These are phyloP conservation scores for Chalara sp. DNA, from an alignment of 2,329 filamentous ascomycete genomes.

Conservation along the genomic window DNA sequence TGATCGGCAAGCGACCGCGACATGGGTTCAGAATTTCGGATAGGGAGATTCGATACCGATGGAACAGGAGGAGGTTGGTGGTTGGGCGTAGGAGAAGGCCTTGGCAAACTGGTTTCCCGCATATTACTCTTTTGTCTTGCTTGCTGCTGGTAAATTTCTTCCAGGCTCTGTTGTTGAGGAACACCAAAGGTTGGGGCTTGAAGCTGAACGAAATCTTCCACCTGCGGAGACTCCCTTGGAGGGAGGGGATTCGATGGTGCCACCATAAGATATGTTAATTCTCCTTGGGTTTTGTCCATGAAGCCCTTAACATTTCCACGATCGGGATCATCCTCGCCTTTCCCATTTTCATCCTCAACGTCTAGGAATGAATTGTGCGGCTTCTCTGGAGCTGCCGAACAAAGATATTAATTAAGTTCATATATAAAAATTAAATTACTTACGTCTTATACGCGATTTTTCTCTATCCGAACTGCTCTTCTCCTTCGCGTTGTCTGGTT, in stretches of 20 bases:
- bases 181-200: slow-evolving; percentile 40
- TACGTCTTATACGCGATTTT: slow-evolving; percentile 50
- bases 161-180: slow-evolving; percentile 30
- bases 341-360: slow-evolving; percentile 37
- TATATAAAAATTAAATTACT: slow-evolving; percentile 12
- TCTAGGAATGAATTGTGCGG: slow-evolving; percentile 32
- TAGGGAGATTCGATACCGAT: slow-evolving; percentile 28
- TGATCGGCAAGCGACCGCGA: slow-evolving; percentile 46
- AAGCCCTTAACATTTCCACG: slow-evolving; percentile 51
- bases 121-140: slow-evolving; percentile 47
- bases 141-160: slow-evolving; percentile 25
- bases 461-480: slow-evolving; percentile 44
- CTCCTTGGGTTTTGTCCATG: slow-evolving; percentile 57
- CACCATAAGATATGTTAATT: slow-evolving; percentile 63
- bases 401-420: neutral
- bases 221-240: slow-evolving; percentile 55
- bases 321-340: slow-evolving; percentile 30
- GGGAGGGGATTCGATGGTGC: slow-evolving; percentile 59
- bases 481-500: slow-evolving; percentile 30
- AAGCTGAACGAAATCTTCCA: slow-evolving; percentile 43
- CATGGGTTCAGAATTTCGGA: slow-evolving; percentile 35
- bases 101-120: slow-evolving; percentile 42
- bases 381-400: slow-evolving; percentile 15
- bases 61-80: slow-evolving; percentile 52
- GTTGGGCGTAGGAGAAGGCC: slow-evolving; percentile 48